phyloP scores from a whole-genome alignment of 345 rosid genomes.

The Garcia nutans region DNA sequence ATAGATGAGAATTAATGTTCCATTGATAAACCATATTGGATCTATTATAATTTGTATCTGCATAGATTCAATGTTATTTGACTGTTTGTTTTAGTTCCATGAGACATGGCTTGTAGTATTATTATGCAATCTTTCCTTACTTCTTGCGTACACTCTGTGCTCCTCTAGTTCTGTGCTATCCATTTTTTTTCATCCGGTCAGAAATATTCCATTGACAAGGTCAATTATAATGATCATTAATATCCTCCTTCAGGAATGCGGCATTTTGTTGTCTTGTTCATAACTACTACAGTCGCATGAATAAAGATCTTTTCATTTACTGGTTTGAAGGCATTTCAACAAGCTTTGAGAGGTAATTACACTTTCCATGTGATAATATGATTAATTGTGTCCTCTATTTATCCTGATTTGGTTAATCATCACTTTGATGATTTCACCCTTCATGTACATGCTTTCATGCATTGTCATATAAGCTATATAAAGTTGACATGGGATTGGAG shows the following conservation, averaged over 20 bases:
- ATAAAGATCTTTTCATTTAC: conserved; percentile 52
- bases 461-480: neutral
- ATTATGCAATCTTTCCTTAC: neutral
- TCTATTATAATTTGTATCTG: neutral
- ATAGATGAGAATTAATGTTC: conserved; percentile 5
- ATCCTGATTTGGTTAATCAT: neutral
- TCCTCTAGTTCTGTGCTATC: neutral
- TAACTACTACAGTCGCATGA: conserved; percentile 55
- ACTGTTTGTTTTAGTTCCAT: neutral
- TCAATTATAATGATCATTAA: neutral
- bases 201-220: neutral
- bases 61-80: neutral
- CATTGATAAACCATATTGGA: neutral
- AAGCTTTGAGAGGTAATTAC: conserved; percentile 71
- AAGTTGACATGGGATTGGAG: neutral
- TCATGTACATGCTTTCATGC: neutral
- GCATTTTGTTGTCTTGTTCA: conserved; percentile 65
- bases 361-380: neutral
- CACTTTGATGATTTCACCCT: neutral
- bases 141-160: conserved; percentile 5
- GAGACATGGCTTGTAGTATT: neutral
- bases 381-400: neutral
- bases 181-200: neutral
- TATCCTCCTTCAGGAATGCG: conserved; percentile 59
- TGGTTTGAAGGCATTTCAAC: conserved; percentile 85